Conservation (phyloP, 257 asterid genomes). For the Salvia splendens region DNA sequence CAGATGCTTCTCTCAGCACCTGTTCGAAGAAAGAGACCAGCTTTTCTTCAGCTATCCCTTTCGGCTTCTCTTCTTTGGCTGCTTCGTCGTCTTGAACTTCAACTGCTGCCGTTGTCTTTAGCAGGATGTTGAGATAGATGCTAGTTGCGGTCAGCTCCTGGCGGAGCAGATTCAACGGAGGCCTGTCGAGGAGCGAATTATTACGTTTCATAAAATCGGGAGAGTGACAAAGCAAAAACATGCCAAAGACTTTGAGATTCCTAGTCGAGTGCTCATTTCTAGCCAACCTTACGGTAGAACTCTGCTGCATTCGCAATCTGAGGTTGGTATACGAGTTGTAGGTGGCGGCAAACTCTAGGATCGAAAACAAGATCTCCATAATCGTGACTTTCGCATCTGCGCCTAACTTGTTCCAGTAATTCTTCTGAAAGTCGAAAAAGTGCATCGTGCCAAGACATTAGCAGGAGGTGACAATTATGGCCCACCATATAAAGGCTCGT, state of each 20-base stretch:
- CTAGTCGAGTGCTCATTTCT: constrained; percentile 16
- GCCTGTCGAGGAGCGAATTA: constrained; percentile 51
- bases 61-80: constrained; percentile 62
- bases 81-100: constrained; percentile 38
- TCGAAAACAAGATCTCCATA: constrained; percentile 83
- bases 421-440: constrained; percentile 65
- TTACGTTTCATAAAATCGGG: constrained; percentile 18
- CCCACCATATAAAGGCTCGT: background rate
- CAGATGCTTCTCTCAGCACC: constrained; percentile 87
- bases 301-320: constrained; percentile 79
- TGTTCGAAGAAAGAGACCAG: constrained; percentile 82
- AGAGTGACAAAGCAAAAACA: constrained; percentile 25
- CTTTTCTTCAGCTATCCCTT: constrained; percentile 77
- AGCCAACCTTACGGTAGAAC: constrained; percentile 76
- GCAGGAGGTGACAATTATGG: background rate
- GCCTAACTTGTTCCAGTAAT: constrained; percentile 84
- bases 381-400: constrained; percentile 65
- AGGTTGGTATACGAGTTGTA: constrained; percentile 87
- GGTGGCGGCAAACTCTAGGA: constrained; percentile 85
- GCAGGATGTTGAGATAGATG: constrained; percentile 90
- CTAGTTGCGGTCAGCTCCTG: constrained; percentile 93
- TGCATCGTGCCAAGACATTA: constrained; percentile 21
- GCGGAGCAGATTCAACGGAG: constrained; percentile 93
- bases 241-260: constrained; percentile 5
- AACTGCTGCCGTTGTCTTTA: constrained; percentile 63